Conservation (phyloP, 2,329 filamentous ascomycete species). For the Penicillium sp. region DNA sequence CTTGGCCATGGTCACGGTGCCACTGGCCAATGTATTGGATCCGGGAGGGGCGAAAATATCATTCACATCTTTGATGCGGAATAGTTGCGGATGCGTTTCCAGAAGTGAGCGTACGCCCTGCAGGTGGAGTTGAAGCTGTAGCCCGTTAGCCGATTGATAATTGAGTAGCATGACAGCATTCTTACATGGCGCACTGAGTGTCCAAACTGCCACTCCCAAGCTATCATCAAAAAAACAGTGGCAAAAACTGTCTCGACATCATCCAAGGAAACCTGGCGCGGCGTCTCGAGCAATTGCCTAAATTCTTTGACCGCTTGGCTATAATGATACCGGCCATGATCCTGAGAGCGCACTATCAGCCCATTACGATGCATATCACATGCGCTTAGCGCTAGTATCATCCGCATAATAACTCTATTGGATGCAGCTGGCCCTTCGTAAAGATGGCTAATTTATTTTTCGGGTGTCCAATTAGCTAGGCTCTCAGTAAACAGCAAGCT, state of each 20-base stretch:
- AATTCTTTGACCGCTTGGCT: slow-evolving; percentile 40
- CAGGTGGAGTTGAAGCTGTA: slow-evolving; percentile 35
- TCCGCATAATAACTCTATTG: slow-evolving; percentile 42
- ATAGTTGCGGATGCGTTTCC: slow-evolving; percentile 36
- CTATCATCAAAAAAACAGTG: slow-evolving; percentile 40
- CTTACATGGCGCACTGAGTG: slow-evolving; percentile 31
- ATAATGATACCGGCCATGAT: slow-evolving; percentile 38
- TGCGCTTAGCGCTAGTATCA: slow-evolving; percentile 40
- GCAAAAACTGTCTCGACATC: slow-evolving; percentile 39
- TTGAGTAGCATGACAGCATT: neutral
- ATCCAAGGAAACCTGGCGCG: slow-evolving; percentile 27
- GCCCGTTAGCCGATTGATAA: neutral
- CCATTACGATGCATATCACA: slow-evolving; percentile 40
- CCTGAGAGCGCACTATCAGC: slow-evolving; percentile 26
- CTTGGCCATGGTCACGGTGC: slow-evolving; percentile 14
- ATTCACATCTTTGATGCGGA: slow-evolving; percentile 32
- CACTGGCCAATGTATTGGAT: slow-evolving; percentile 5
- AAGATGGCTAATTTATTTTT: slow-evolving; percentile 20
- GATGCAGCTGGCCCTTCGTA: slow-evolving; percentile 37
- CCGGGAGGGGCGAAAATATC: slow-evolving; percentile 29
- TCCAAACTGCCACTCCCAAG: slow-evolving; percentile 40
- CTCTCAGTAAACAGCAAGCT: neutral
- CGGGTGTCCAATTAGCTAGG: neutral
- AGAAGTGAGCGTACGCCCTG: slow-evolving; percentile 39
- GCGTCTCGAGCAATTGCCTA: slow-evolving; percentile 35